These are phyloP conservation scores for Rhizopogon salebrosus DNA, from an alignment of 768 basidiomycete species.

Conservation along the genomic window DNA sequence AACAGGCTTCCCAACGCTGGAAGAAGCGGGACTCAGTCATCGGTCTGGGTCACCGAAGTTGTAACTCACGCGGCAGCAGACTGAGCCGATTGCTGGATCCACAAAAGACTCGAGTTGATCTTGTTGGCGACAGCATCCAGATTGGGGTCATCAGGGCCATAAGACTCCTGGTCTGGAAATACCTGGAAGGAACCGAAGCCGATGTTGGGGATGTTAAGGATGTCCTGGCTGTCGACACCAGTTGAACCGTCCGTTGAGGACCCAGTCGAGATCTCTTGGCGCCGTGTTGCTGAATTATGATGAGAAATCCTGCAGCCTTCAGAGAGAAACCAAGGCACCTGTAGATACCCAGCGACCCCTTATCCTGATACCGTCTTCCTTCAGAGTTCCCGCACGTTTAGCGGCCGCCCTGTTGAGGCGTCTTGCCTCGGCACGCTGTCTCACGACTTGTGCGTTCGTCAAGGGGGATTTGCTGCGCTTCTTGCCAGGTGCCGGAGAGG, in stretches of 20 bases:
- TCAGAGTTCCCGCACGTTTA: constrained; percentile 27
- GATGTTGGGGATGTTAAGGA: constrained; percentile 50
- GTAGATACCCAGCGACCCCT: constrained; percentile 59
- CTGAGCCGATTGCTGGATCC: constrained; percentile 49
- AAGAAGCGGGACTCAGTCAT: constrained; percentile 2
- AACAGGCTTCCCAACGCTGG: constrained; percentile 52
- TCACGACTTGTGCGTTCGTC: constrained; percentile 41
- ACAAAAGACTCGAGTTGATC: constrained; percentile 44
- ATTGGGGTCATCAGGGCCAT: constrained; percentile 43
- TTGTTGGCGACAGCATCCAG: constrained; percentile 48
- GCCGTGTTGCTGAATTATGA: constrained; percentile 36
- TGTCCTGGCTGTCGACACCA: constrained; percentile 66
- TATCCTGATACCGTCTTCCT: constrained; percentile 40
- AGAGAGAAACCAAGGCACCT: constrained; percentile 26
- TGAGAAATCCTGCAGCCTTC: constrained; percentile 2
- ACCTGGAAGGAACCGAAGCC: constrained; percentile 59
- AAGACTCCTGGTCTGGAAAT: constrained; percentile 64
- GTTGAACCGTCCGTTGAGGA: constrained; percentile 56
- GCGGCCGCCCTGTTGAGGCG: constrained; percentile 38
- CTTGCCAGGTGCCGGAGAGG: constrained; percentile 35
- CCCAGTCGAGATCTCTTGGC: constrained; percentile 42
- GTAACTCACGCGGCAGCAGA: constrained; percentile 37
- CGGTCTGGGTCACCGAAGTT: neutral
- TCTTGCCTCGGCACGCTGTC: constrained; percentile 42
- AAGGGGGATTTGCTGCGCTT: constrained; percentile 37